Conservation (phyloP, 1,139 yeast genomes). For the Magnusiomyces ingens region DNA sequence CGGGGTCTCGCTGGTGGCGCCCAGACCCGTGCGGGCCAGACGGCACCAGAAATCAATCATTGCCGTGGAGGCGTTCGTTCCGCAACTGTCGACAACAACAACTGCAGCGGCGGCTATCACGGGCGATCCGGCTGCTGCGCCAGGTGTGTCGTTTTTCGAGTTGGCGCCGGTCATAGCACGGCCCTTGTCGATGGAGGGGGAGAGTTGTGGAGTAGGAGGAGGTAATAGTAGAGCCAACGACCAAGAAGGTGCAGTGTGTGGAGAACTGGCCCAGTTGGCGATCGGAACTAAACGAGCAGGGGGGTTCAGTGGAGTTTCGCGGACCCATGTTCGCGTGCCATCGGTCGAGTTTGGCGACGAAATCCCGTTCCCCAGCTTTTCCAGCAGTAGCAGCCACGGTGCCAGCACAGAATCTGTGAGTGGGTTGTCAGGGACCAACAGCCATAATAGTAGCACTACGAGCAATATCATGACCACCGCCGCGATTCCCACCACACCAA, state of each 20-base stretch:
- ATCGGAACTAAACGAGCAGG: too few species aligned
- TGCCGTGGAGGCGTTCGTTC: slow-evolving; percentile 15
- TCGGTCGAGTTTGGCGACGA: not conserved
- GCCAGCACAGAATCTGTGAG: not conserved
- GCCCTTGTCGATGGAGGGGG: too few species aligned
- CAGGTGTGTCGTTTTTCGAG: not conserved
- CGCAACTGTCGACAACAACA: not conserved
- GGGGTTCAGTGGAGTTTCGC: too few species aligned
- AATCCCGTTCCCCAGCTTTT: not conserved
- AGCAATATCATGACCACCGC: not conserved
- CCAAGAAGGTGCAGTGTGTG: too few species aligned
- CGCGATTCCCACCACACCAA: too few species aligned
- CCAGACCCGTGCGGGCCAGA: slow-evolving; percentile 22
- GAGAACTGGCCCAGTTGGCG: too few species aligned
- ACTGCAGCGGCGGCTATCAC: not conserved
- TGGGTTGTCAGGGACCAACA: not conserved
- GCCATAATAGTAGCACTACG: not conserved
- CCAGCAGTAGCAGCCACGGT: not conserved
- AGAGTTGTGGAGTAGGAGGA: too few species aligned
- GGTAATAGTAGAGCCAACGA: not conserved
- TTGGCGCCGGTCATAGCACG: not conserved
- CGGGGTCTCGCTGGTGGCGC: slow-evolving; percentile 17
- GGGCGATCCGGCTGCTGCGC: not conserved
- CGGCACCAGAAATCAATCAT: slow-evolving; percentile 22
- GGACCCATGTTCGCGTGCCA: not conserved